Evolutionary conservation across 1,284 basidiomycete species (phyloP), one percentile per base, ranked within the genome.

Genomic region (Boletus sp.): DNA sequence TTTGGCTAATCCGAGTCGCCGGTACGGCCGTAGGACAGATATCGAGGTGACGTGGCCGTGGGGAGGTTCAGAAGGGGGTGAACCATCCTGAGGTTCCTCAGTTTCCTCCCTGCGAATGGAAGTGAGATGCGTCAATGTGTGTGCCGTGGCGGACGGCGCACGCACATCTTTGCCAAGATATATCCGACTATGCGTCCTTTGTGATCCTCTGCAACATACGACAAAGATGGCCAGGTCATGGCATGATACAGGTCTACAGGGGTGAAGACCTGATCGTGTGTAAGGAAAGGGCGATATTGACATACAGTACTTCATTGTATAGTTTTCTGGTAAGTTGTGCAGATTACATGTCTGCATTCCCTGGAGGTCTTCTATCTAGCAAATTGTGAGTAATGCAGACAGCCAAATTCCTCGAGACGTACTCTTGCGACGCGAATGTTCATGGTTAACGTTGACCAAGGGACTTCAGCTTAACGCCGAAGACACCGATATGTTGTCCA

Each of bases 11-110:
- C 94, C 94, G 39, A 96, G 71, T 47, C 94, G 78, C 56, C 94
- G 78, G 69, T 96, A 94, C 9, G 91, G 86, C 50, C 94, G 76
- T 42, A 96, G 69, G n/a, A 96, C 93, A 6, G 91, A 94, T 65
- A 97, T 94, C 12, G 93, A 95, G 0, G 92, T 96, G 59, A 97
- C 93, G 66, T 97, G 94, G 2, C 94, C 94, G 61, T 92, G 89
- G 1, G 82, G 76, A 46, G 80, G 78, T 8, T 84, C 78, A 41
- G 64, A 46, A 5, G 60, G 61, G 36, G 55, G 51, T 10, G 57
- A 42, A 7, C 57, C 59, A 13, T 57, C 54, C 26, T 49, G 55
- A 41, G 51, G 48, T n/a, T 68, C 66, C 33, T 68, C 65, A 6
- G 43, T 39, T 35, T 62, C 57, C 41, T 68, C 64, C 85, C 85